phyloP scores from a whole-genome alignment of 805 yeast species.

The Candida morakotiae region DNA sequence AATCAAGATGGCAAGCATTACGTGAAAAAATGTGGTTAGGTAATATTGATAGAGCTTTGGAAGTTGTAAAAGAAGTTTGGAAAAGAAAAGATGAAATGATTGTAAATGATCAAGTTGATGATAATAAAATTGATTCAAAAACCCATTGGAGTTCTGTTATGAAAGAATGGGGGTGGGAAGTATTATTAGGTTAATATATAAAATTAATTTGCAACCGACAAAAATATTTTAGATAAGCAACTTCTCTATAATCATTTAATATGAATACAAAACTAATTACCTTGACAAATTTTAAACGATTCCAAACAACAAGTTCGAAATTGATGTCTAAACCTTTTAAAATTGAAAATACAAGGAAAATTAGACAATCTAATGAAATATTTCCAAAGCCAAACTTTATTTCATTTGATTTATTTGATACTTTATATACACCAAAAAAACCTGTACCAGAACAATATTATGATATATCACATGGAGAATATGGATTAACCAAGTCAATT shows the following conservation, averaged over 20 bases:
- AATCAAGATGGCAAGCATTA: slow-evolving; percentile 52
- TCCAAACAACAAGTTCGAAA: slow-evolving; percentile 1
- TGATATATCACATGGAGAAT: slow-evolving; percentile 37
- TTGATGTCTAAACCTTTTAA: slow-evolving; percentile 22
- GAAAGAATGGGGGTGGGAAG: slow-evolving; percentile 79
- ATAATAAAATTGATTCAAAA: slow-evolving; percentile 39
- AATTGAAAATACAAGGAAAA: slow-evolving; percentile 17
- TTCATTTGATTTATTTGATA: slow-evolving; percentile 67
- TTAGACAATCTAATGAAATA: slow-evolving; percentile 20
- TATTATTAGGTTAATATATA: slow-evolving; percentile 44
- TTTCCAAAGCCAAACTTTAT: slow-evolving; percentile 45
- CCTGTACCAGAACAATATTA: slow-evolving; percentile 55
- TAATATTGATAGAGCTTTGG: slow-evolving; percentile 60
- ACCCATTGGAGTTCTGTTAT: slow-evolving; percentile 67
- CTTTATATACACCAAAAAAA: slow-evolving; percentile 53
- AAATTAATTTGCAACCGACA: neutral
- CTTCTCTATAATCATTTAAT: neutral
- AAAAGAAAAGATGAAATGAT: slow-evolving; percentile 46
- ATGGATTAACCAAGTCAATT: slow-evolving; percentile 35
- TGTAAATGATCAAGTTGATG: slow-evolving; percentile 13
- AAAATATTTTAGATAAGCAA: neutral
- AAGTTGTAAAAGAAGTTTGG: slow-evolving; percentile 73
- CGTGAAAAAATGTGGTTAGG: slow-evolving; percentile 59
- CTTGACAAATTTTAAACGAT: neutral
- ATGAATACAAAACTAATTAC: neutral